These are phyloP conservation scores for Pistacia integerrima DNA, from an alignment of 345 rosid genomes.

Conservation along the genomic window DNA sequence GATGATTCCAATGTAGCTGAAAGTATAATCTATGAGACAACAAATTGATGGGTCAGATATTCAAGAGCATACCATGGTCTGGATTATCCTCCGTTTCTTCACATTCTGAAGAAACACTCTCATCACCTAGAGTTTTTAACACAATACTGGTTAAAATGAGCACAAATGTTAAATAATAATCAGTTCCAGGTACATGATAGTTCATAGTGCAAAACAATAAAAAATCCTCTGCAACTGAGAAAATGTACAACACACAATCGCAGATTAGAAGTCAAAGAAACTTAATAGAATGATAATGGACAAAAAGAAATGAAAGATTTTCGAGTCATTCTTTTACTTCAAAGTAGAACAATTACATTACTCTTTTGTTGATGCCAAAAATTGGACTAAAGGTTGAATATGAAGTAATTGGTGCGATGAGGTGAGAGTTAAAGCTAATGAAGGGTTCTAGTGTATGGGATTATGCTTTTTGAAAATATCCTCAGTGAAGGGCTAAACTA, in stretches of 20 bases:
- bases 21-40: neutral
- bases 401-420: no score
- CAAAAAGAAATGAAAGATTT: no score
- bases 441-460: no score
- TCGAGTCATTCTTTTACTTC: no score
- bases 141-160: slow-evolving; percentile 2
- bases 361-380: no score
- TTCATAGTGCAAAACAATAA: neutral
- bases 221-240: neutral
- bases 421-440: no score
- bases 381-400: no score
- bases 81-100: slow-evolving; percentile 33
- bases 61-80: slow-evolving; percentile 38
- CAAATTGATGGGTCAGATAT: neutral
- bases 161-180: neutral
- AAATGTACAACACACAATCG: neutral
- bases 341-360: no score
- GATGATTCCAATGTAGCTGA: neutral
- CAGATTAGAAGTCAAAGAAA: neutral
- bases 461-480: no score
- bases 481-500: no score
- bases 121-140: slow-evolving; percentile 48
- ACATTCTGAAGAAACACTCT: slow-evolving; percentile 39
- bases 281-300: neutral
- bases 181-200: neutral